phyloP scores from a whole-genome alignment of 2,329 filamentous ascomycete species.

The Epichloe baconii region DNA sequence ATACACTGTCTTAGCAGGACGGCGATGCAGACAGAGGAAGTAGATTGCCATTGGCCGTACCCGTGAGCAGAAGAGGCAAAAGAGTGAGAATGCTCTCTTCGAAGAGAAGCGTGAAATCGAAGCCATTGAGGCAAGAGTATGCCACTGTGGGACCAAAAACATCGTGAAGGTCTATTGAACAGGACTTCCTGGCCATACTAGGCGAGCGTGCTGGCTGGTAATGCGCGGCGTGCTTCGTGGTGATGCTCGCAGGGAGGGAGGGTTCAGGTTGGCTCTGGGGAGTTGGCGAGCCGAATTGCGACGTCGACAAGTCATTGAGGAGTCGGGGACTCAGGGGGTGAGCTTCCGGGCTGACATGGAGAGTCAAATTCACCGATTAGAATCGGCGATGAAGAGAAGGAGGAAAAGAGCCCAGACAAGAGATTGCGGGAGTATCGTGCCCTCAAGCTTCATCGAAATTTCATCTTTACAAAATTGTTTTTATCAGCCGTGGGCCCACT shows the following conservation, averaged over 20 bases:
- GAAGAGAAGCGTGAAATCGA: constrained; percentile 18
- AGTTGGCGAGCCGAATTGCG: background rate
- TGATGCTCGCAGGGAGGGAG: too few species aligned
- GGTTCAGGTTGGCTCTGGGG: too few species aligned
- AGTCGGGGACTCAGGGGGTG: too few species aligned
- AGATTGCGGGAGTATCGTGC: too few species aligned
- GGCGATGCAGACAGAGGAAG: background rate
- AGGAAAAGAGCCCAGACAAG: too few species aligned
- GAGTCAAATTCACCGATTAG: too few species aligned
- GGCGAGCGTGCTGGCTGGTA: background rate
- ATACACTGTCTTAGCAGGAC: background rate
- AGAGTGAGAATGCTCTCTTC: constrained; percentile 15
- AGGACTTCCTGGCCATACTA: constrained; percentile 1
- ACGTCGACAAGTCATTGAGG: background rate
- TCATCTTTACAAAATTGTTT: too few species aligned
- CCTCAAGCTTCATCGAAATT: too few species aligned
- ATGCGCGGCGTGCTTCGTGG: background rate
- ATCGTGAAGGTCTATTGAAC: constrained; percentile 7
- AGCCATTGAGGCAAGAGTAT: constrained; percentile 12
- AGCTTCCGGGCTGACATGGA: too few species aligned
- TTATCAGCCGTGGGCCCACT: too few species aligned
- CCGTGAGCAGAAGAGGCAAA: constrained; percentile 9
- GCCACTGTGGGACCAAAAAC: constrained; percentile 10
- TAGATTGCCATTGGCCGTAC: constrained; percentile 2
- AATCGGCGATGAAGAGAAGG: too few species aligned